Percentiles rank a stretch among this genome's conserved stretches.
Evolutionary conservation across 2,329 filamentous ascomycete species (phyloP).

Genomic region (Macrophomina tecta): DNA sequence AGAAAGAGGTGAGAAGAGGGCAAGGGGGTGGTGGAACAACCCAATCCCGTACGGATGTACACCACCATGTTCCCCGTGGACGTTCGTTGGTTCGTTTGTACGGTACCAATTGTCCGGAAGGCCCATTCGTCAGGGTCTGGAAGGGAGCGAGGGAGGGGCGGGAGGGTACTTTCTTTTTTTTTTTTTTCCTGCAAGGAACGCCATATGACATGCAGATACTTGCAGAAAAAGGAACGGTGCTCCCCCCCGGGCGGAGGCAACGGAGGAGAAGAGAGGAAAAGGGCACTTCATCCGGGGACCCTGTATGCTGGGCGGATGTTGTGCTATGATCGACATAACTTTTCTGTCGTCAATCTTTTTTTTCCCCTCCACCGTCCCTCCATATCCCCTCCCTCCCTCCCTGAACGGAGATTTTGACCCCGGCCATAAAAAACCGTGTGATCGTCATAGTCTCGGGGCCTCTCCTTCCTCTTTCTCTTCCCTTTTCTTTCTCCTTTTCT

Average conservation of each 20-base stretch:
- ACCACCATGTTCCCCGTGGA: constrained; percentile 1
- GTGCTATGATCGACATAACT: not conserved
- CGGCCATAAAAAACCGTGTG: not conserved
- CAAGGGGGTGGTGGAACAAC: not conserved
- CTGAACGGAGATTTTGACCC: not conserved
- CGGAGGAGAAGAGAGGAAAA: too few relatives aligned
- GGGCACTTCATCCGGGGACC: too few relatives aligned
- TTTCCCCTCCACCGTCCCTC: too few relatives aligned
- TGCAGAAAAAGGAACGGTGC: not conserved
- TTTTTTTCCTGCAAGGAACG: not conserved
- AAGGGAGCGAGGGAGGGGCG: too few relatives aligned
- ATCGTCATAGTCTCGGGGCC: too few relatives aligned
- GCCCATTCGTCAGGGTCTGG: not conserved
- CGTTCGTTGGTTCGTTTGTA: constrained; percentile 15
- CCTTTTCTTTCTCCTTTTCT: not conserved
- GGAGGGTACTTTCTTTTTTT: not conserved
- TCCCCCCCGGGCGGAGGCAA: too few relatives aligned
- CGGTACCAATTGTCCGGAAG: not conserved
- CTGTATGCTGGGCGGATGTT: not conserved
- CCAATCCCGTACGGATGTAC: not conserved
- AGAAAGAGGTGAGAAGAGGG: not conserved
- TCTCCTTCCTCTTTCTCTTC: not conserved
- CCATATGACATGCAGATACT: not conserved
- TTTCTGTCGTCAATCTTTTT: not conserved
- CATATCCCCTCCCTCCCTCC: not conserved